Percentiles rank a stretch among this genome's conserved stretches.
Evolutionary conservation across 1,284 basidiomycete species (phyloP).

Genomic region (Sporisorium reilianum): DNA sequence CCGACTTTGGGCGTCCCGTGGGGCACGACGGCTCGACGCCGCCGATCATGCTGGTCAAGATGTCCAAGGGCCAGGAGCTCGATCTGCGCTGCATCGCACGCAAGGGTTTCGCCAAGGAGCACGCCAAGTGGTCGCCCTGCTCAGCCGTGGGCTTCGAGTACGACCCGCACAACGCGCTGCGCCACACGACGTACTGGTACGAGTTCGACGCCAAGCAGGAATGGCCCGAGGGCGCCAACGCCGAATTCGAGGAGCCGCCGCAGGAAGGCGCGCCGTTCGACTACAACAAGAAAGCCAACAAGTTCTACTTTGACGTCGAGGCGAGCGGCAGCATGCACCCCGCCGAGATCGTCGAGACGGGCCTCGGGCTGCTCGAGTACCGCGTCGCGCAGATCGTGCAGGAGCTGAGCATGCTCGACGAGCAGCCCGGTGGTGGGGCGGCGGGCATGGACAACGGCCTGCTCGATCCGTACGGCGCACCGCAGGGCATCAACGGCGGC

Average conservation of each 20-base stretch:
- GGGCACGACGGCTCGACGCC: constrained; percentile 75
- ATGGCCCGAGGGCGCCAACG: constrained; percentile 66
- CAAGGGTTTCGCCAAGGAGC: constrained; percentile 98
- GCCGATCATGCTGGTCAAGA: constrained; percentile 85
- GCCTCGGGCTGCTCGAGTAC: constrained; percentile 62
- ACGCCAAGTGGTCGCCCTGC: constrained; percentile 98
- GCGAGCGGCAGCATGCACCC: constrained; percentile 64
- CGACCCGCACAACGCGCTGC: constrained; percentile 95
- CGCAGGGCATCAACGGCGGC: constrained; percentile 10
- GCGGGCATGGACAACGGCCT: constrained; percentile 27
- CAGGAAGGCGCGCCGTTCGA: constrained; percentile 63
- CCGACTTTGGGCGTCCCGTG: constrained; percentile 85
- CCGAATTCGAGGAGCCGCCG: constrained; percentile 64
- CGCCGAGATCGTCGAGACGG: constrained; percentile 65
- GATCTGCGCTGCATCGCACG: constrained; percentile 88
- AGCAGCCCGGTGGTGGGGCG: constrained; percentile 26
- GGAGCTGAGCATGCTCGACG: constrained; percentile 64
- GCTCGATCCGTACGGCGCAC: constrained; percentile 33
- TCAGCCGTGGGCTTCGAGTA: constrained; percentile 97
- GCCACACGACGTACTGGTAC: constrained; percentile 96
- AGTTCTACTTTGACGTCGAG: constrained; percentile 69
- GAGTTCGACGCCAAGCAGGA: constrained; percentile 73
- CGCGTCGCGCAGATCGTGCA: constrained; percentile 66
- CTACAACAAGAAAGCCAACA: constrained; percentile 58
- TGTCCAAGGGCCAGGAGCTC: constrained; percentile 93